Evolutionary conservation across 2,329 filamentous ascomycete species (phyloP).

Genomic region (Pseudohalonectria lignicola): DNA sequence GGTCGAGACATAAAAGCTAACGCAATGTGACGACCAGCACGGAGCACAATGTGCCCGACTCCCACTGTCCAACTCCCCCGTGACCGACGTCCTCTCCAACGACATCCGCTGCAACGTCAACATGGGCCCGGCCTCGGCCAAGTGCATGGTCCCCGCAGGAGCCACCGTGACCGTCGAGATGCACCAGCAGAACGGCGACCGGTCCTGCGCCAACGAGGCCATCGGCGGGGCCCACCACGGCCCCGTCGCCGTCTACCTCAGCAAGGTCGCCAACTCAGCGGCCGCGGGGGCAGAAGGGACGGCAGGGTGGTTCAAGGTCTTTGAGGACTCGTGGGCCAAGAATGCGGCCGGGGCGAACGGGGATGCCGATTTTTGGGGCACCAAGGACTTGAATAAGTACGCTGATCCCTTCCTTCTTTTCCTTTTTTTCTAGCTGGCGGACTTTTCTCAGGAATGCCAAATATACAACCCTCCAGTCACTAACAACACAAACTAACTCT

Average conservation of each 20-base stretch:
- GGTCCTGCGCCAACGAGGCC: constrained; percentile 28
- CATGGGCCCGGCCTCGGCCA: constrained; percentile 17
- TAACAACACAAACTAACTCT: constrained; percentile 5
- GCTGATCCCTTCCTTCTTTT: not conserved
- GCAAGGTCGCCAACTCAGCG: constrained; percentile 30
- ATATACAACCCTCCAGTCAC: not conserved
- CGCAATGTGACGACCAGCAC: constrained; percentile 25
- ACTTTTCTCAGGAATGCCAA: not conserved
- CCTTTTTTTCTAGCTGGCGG: not conserved
- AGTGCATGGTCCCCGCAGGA: constrained; percentile 32
- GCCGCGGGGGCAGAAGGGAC: constrained; percentile 26
- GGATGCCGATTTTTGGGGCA: constrained; percentile 27
- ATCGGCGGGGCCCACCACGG: constrained; percentile 37
- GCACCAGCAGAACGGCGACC: constrained; percentile 31
- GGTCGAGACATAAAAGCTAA: too few species aligned
- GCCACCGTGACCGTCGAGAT: constrained; percentile 38
- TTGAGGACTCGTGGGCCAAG: constrained; percentile 24
- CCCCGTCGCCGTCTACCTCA: constrained; percentile 31
- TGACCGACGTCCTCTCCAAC: constrained; percentile 26
- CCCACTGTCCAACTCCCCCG: constrained; percentile 34
- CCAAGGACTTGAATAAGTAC: constrained; percentile 8
- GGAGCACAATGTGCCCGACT: constrained; percentile 34
- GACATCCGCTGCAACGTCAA: constrained; percentile 31
- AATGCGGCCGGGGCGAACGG: constrained; percentile 16
- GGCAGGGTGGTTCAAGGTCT: constrained; percentile 36